Evolutionary conservation across 371 early-diverging fungal species (phyloP), one percentile per base, ranked within the genome.

Genomic region (Mortierella sp.): DNA sequence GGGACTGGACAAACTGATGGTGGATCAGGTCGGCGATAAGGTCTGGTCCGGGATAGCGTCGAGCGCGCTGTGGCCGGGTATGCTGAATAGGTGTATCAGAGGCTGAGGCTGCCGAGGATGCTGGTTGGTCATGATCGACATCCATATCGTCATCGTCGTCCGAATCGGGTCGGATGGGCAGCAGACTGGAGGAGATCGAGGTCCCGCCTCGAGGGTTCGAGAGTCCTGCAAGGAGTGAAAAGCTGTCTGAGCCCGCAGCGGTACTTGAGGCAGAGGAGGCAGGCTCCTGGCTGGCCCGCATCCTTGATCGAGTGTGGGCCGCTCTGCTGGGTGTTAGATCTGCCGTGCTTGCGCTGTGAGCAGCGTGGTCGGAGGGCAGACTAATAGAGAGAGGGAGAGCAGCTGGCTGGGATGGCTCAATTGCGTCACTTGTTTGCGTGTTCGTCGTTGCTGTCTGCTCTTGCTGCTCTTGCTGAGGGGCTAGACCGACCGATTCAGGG

Each of bases 161-260:
- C 9, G 76, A 75, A 32, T 75, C 76, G 15, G 76, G 76, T 12
- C 76, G 64, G 24, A 75, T 75, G 9, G 76, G 76, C 2, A 75
- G 31, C 1, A 70, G 62, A 19, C 70, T 70, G 7, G 78, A 76
- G 14, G 78, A 76, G 44, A 70, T 76, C 12, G 70, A 76, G 6
- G 78, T 76, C 19, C 70, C 70, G 11, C 64, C 69, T 15, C 70
- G 70, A 24, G 78, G 63, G 34, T 65, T 76, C 6, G 66, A 54
- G 19, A 68, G 52, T n/a, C 64, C 56, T 7, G 55, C 26, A 44
- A 26, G 56, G 9, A 59, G 28, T 5, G 60, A 60, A 19, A 34
- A 12, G 42, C 41, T 44, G 24, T 64, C 65, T 14, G 65, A 60
- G n/a, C 34, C 56, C 14, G 64, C 31, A 6, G 43, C 14, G 12